Evolutionary conservation across 805 yeast genomes (phyloP), one percentile per base, ranked within the genome.

Genomic region (Jamesozyma piceae): DNA sequence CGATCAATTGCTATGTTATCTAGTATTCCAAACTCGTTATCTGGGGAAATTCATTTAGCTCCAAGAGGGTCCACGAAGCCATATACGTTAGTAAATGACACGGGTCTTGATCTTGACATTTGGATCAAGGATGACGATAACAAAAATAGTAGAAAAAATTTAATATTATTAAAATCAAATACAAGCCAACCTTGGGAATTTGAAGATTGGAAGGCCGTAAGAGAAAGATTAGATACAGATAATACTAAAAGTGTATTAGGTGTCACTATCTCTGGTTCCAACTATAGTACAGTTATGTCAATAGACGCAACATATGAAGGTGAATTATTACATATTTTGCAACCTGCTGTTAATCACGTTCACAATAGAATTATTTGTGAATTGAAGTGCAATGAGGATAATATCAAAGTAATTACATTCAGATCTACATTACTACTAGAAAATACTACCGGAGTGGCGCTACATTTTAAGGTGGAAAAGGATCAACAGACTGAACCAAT

Each of bases 151-250:
- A 41, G 46, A 9, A 53, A 51, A 1, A 28, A 28, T 4, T 27
- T 62, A 14, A 67, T 71, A 0, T 31, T 52, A 0, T 55, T 84
- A 14, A 60, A 66, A 32, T 69, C 77, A 40, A 74, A 74, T 1
- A 76, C 74, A 4, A 60, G 63, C 3, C 58, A 75, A 4, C 82
- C 85, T 1, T 92, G 97, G 97, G 79, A 88, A 33, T 94, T 94
- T 66, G 95, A 89, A 54, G 96, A 90, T 57, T 92, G 97, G 97
- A 72, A 85, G 47, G 72, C 72, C 26, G 74, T 88, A 20, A 79
- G 98, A 61, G 95, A 90, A 55, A 77, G 78, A 43, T 65, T 89
- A 43, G 80, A 76, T 47, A 75, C 82, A 3, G 82, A 82, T 43
- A 76, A 72, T 34, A 75, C 73, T 17, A 69, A 68, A n/a, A 80